These are phyloP conservation scores for Malus asiatica DNA, from an alignment of 306 rosid genomes.

Conservation along the genomic window DNA sequence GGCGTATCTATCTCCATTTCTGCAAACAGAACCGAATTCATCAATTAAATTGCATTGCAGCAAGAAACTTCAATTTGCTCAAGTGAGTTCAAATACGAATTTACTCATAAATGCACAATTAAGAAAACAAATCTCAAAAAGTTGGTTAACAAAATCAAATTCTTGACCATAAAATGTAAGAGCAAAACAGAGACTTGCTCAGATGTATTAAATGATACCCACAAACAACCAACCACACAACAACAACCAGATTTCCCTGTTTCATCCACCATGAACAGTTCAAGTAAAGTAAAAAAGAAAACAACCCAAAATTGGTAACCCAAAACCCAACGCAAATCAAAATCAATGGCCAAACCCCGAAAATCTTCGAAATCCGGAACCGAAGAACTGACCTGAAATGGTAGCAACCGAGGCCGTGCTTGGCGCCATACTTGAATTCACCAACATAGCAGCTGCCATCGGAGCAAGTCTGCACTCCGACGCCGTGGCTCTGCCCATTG, in stretches of 20 bases:
- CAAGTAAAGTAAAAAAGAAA: background rate
- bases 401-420: constrained; percentile 93
- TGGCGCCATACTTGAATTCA: constrained; percentile 76
- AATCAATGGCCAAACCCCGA: background rate
- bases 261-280: constrained; percentile 6
- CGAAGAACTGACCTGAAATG: constrained; percentile 63
- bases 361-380: background rate
- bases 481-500: constrained; percentile 93
- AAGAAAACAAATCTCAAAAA: background rate
- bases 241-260: constrained; percentile 6
- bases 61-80: background rate
- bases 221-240: background rate
- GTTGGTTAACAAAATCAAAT: background rate
- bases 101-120: background rate
- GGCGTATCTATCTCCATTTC: constrained; percentile 96
- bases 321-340: background rate
- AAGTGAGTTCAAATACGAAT: background rate
- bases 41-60: background rate
- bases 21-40: constrained; percentile 21
- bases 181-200: background rate
- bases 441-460: constrained; percentile 88
- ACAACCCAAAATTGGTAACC: background rate
- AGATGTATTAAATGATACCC: background rate
- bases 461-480: constrained; percentile 86
- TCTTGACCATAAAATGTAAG: background rate